These are phyloP conservation scores for Rhizophora mangle DNA, from an alignment of 345 rosid genomes.

Conservation along the genomic window DNA sequence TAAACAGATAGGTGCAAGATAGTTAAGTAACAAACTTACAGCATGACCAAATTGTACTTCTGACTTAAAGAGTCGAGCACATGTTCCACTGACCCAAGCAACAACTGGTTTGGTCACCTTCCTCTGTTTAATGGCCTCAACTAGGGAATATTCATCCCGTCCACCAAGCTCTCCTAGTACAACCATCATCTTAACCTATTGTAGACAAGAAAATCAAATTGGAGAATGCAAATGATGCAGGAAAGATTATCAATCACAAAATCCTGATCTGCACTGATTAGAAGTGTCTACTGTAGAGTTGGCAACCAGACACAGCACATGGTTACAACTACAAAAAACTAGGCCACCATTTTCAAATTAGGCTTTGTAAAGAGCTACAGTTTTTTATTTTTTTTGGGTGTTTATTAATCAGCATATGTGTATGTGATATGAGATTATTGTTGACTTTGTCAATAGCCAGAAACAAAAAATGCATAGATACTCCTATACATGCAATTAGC, in stretches of 20 bases:
- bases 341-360: too few relatives aligned
- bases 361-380: too few relatives aligned
- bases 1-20: conserved; percentile 3
- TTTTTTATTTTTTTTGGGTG: neutral
- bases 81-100: conserved; percentile 99
- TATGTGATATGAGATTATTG: neutral
- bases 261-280: too few relatives aligned
- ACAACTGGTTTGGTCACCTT: conserved; percentile 92
- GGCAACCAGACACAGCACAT: too few relatives aligned
- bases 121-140: conserved; percentile 92
- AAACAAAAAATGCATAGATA: neutral
- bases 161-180: conserved; percentile 99
- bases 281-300: too few relatives aligned
- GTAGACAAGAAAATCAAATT: conserved; percentile 14
- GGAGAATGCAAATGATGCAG: neutral
- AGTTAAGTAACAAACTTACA: conserved; percentile 49
- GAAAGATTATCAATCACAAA: neutral
- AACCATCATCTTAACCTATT: conserved; percentile 85
- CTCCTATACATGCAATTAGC: too few relatives aligned
- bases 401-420: too few relatives aligned
- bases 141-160: conserved; percentile 89
- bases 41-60: conserved; percentile 99
- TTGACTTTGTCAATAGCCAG: neutral
- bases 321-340: too few relatives aligned
- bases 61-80: conserved; percentile 93